phyloP scores from a whole-genome alignment of 2,329 filamentous ascomycete species.

The Westerdykella aurantiaca region DNA sequence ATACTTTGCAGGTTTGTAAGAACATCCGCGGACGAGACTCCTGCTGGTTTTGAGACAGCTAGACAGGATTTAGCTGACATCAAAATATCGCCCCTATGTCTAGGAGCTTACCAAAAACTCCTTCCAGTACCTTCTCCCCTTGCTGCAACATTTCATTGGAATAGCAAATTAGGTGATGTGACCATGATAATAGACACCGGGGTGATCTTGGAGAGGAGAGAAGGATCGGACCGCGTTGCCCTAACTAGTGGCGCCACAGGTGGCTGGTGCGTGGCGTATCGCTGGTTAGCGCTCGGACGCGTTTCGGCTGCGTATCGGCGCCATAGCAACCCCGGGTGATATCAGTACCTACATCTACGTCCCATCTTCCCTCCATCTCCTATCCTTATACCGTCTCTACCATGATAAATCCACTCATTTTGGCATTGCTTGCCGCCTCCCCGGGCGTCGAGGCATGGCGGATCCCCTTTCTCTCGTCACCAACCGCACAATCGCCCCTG shows the following conservation, averaged over 20 bases:
- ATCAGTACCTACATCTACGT: not conserved
- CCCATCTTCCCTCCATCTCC: not conserved
- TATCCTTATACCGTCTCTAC: conserved; percentile 1
- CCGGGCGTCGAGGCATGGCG: conserved; percentile 24
- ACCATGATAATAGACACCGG: too few species aligned
- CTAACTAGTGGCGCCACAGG: too few species aligned
- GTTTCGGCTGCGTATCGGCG: too few species aligned
- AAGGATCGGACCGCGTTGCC: too few species aligned
- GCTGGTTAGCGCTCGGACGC: too few species aligned
- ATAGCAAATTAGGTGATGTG: too few species aligned
- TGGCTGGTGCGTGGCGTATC: too few species aligned
- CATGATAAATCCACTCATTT: conserved; percentile 24
- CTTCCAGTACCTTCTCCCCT: conserved; percentile 12
- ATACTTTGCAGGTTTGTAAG: conserved; percentile 18
- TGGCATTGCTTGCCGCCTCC: conserved; percentile 25
- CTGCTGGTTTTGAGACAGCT: conserved; percentile 21
- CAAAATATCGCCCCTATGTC: not conserved
- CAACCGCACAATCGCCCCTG: conserved; percentile 17
- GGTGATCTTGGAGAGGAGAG: too few species aligned
- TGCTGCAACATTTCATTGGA: too few species aligned
- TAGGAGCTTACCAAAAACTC: conserved; percentile 17
- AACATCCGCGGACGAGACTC: conserved; percentile 19
- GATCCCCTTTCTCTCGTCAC: conserved; percentile 24
- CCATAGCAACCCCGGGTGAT: too few species aligned
- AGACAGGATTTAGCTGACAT: not conserved